Percentiles rank a stretch among this genome's conserved stretches.
Evolutionary conservation across 352 stramenopile species (phyloP).

Genomic region (Globisporangium radiosum): DNA sequence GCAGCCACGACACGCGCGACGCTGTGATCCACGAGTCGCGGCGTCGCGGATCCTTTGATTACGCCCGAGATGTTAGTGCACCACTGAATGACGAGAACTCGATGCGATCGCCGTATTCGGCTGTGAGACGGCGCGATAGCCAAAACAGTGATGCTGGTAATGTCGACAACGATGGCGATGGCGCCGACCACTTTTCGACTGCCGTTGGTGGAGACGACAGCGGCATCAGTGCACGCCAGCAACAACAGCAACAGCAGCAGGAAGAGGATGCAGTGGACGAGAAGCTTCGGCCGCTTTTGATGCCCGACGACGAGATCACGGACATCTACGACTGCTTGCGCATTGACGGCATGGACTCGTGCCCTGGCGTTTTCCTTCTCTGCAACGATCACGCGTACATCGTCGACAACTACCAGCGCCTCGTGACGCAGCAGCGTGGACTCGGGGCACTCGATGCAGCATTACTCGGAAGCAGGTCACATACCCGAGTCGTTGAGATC

Average conservation of each 20-base stretch:
- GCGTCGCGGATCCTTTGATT: conserved; percentile 5
- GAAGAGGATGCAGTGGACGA: conserved; percentile 48
- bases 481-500: conserved; percentile 40
- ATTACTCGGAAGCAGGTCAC: not conserved
- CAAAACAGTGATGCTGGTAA: conserved; percentile 20
- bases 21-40: not conserved
- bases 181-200: conserved; percentile 3
- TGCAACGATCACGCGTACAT: conserved; percentile 69
- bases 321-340: conserved; percentile 65
- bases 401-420: conserved; percentile 63
- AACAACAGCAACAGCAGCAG: conserved; percentile 2
- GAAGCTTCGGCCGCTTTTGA: conserved; percentile 56
- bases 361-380: conserved; percentile 58
- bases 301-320: conserved; percentile 58
- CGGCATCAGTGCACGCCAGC: too few relatives aligned
- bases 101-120: conserved; percentile 1
- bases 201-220: too few relatives aligned
- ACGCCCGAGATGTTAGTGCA: not conserved
- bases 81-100: not conserved
- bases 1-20: conserved; percentile 2
- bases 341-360: conserved; percentile 76
- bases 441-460: not conserved
- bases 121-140: not conserved
- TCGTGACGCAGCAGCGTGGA: conserved; percentile 7
- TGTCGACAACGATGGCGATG: conserved; percentile 9